Base-by-base conservation (phyloP, 139 green algal genomes). In the Micractinium conductrix region DNA sequence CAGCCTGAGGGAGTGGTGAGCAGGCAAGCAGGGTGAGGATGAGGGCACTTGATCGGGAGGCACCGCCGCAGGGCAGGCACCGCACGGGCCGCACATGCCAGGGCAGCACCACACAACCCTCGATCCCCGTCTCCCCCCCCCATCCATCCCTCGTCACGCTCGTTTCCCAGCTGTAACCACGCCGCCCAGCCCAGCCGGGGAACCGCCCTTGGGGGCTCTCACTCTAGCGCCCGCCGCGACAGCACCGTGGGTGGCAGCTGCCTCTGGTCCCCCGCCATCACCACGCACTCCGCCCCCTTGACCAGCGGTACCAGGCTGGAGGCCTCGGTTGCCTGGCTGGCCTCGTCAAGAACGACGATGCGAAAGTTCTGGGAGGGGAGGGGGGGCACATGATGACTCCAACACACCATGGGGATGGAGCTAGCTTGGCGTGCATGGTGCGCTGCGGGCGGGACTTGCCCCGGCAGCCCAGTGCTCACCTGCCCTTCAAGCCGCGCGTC, bases 311-410 rank as follows among this genome's bases (percentile, higher is more conserved):
- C 93, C 21, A 99, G 87, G 33, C 89, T 92, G 65, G 33, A 44
- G 2, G 96, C 94, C 88, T 98, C 95, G 14, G 95, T 98, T 40
- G 95, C 92, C 89, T 99, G 96, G 21, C 91, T 95, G 48, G 97
- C 97, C 83, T 99, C 96, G 80, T 99, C 97, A 19, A 99, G 88
- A 43, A 99, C 91, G 16, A 98, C 95, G 30, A 96, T 74, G 33
- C 85, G 86, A 92, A 96, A 99, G 17, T 33, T 50, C 26, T n/a
- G n/a, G n/a, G n/a, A n/a, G n/a, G n/a, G n/a, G n/a, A n/a, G n/a
- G n/a, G n/a, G n/a, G n/a, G n/a, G n/a, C n/a, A n/a, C n/a, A n/a
- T n/a, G n/a, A n/a, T n/a, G n/a, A n/a, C n/a, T n/a, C n/a, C n/a
- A n/a, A n/a, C n/a, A n/a, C n/a, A n/a, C n/a, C n/a, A n/a, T n/a